Evolutionary conservation across 176 grass and related monocot genomes (phyloP).

Genomic region (maize (Zea mays)): DNA sequence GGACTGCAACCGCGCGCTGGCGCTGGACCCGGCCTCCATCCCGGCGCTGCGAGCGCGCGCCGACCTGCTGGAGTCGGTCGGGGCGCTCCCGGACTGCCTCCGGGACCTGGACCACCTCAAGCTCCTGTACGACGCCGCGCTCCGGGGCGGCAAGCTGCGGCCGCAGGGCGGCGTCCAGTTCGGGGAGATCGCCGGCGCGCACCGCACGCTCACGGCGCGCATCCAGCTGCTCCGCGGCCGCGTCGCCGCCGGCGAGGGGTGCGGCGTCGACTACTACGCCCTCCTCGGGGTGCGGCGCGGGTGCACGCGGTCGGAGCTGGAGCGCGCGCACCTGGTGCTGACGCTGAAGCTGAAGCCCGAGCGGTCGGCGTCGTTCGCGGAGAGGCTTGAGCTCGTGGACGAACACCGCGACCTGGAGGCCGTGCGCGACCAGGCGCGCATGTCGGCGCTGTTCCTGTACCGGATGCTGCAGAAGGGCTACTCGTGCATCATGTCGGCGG

Average conservation of each 20-base stretch:
- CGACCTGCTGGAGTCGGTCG: slow-evolving; percentile 59
- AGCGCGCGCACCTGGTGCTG: slow-evolving; percentile 76
- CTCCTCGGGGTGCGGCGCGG: slow-evolving; percentile 60
- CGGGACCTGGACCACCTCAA: slow-evolving; percentile 93
- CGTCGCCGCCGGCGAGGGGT: slow-evolving; percentile 52
- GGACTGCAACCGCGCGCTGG: slow-evolving; percentile 85
- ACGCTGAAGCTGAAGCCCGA: slow-evolving; percentile 87
- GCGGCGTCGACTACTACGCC: slow-evolving; percentile 69
- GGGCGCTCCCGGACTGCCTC: slow-evolving; percentile 63
- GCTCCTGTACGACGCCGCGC: slow-evolving; percentile 83
- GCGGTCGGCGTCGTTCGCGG: slow-evolving; percentile 63
- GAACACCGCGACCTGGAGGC: slow-evolving; percentile 80
- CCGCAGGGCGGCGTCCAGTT: slow-evolving; percentile 62
- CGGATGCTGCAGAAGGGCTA: slow-evolving; percentile 94
- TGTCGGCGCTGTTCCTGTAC: slow-evolving; percentile 89
- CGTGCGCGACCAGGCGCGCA: slow-evolving; percentile 83
- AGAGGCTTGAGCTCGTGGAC: slow-evolving; percentile 79
- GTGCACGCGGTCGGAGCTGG: slow-evolving; percentile 68
- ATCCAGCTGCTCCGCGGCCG: slow-evolving; percentile 65
- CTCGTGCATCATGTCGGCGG: slow-evolving; percentile 54
- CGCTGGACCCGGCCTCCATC: slow-evolving; percentile 83
- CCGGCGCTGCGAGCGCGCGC: slow-evolving; percentile 85
- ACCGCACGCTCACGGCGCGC: slow-evolving; percentile 54
- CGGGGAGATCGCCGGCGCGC: slow-evolving; percentile 62
- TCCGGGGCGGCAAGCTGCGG: slow-evolving; percentile 81